Percentiles rank a stretch among this genome's conserved stretches.
phyloP scores from a whole-genome alignment of 345 rosid genomes.

The Tarenaya hassleriana region DNA sequence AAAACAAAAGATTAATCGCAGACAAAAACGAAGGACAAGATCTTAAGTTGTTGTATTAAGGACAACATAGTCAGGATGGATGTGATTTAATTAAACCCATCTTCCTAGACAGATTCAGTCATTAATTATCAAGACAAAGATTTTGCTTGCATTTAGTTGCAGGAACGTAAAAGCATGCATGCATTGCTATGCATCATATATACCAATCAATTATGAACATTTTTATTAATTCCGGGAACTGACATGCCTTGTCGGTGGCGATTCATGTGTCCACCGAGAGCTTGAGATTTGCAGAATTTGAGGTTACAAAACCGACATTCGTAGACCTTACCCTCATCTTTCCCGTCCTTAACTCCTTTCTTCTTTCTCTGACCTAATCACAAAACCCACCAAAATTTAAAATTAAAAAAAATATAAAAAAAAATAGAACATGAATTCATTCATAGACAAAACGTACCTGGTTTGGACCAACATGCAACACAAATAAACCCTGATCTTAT shows the following conservation, averaged over 20 bases:
- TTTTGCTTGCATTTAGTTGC: constrained; percentile 5
- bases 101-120: too few species aligned
- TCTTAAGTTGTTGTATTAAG: too few species aligned
- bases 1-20: constrained; percentile 9
- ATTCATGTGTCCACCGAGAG: constrained; percentile 96
- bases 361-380: constrained; percentile 58
- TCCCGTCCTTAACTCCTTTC: constrained; percentile 75
- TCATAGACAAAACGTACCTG: constrained; percentile 15
- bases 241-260: constrained; percentile 85
- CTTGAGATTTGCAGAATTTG: constrained; percentile 94
- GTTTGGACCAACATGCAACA: too few species aligned
- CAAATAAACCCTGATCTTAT: not conserved
- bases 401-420: not conserved
- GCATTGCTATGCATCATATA: too few species aligned
- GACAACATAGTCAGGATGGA: too few species aligned
- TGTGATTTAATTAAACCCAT: too few species aligned
- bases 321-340: constrained; percentile 81
- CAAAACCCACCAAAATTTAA: constrained; percentile 1
- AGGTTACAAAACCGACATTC: constrained; percentile 95
- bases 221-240: too few species aligned
- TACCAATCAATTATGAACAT: too few species aligned
- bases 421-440: constrained; percentile 32
- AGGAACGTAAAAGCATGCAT: too few species aligned
- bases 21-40: not conserved
- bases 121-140: too few species aligned